Evolutionary conservation across 352 stramenopile genomes (phyloP), one percentile per base, ranked within the genome.

Genomic region (Pythium rhizo-oryzae): DNA sequence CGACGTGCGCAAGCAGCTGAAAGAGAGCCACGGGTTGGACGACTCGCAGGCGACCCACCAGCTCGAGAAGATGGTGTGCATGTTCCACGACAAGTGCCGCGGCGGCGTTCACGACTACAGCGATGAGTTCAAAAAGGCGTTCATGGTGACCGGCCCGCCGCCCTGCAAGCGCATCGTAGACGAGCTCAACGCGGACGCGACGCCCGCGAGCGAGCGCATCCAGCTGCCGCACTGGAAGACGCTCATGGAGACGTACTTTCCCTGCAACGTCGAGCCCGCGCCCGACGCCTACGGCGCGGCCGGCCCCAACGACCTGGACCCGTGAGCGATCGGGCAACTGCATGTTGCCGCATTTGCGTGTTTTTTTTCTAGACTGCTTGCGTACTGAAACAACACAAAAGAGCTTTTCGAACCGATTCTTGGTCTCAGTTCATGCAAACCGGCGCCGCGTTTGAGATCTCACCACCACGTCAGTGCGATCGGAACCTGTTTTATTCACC

Each of bases 41-140:
- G 53, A 67, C 16, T 59, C 58, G 15, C 46, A 71, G 25, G 8
- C 50, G 0, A 35, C 46, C 4, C 47, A 62, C 3, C 66, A 82
- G 64, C 60, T 77, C 19, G 71, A 82, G 67, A 74, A 69, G 47
- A 82, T 85, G 77, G 43, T 78, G 43, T 85, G 77, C 49, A 49
- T 81, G 46, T 82, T 78, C 43, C 71, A 81, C 51, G 69, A 83
- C 58, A 51, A 75, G 62, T 82, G 74, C 37, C 71, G 67, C 23
- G 75, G 76, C 28, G 76, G 78, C 9, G 63, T 75, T 15, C 41
- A 30, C 24, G 78, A 85, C 62, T 85, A 82, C 74, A 74, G 59
- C 0, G 70, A 78, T 1, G 61, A 62, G 15, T 85, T 85, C 71
- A 80, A 80, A 50, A 44, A 62, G 18, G 58, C 60, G 4, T 85